A percentile compares a stretch with the other conserved stretches of the same genome.
Conservation (phyloP, 805 yeast genomes). For the Yarrowia osloensis region DNA sequence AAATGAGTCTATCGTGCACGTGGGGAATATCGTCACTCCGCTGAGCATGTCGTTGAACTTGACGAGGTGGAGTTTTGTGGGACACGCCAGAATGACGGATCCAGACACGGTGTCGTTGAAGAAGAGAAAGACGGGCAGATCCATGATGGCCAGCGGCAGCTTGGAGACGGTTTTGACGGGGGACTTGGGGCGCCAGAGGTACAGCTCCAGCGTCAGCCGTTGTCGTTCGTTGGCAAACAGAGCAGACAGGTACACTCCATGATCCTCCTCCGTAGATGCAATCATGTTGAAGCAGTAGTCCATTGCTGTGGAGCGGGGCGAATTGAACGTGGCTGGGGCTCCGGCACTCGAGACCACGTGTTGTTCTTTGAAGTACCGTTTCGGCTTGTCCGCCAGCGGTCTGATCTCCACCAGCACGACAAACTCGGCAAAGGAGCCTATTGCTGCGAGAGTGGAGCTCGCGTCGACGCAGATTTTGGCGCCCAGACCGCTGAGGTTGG, state of each 20-base stretch:
- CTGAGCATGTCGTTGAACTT: slow-evolving; percentile 20
- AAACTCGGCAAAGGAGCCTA: neutral
- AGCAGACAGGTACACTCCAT: slow-evolving; percentile 8
- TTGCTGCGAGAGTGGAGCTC: neutral
- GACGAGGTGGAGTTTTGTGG: neutral
- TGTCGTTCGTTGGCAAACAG: slow-evolving; percentile 1
- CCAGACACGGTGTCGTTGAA: slow-evolving; percentile 8
- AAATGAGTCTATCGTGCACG: neutral
- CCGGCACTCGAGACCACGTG: neutral
- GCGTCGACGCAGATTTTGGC: neutral
- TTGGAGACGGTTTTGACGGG: slow-evolving; percentile 24
- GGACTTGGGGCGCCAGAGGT: slow-evolving; percentile 3
- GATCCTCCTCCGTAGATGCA: neutral
- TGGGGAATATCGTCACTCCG: slow-evolving; percentile 16
- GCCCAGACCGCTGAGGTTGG: slow-evolving; percentile 22
- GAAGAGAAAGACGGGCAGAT: slow-evolving; percentile 14
- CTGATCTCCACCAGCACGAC: neutral
- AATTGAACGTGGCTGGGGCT: neutral
- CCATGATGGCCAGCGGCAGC: slow-evolving; percentile 14
- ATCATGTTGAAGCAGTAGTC: slow-evolving; percentile 23
- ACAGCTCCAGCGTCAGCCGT: slow-evolving; percentile 4
- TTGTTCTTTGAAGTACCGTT: slow-evolving; percentile 1
- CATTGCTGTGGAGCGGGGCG: neutral
- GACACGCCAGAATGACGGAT: slow-evolving; percentile 22
- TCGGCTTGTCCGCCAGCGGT: neutral